Percentiles rank a stretch among this genome's conserved stretches.
phyloP scores from a whole-genome alignment of 306 rosid species.

The Quercus ilex region DNA sequence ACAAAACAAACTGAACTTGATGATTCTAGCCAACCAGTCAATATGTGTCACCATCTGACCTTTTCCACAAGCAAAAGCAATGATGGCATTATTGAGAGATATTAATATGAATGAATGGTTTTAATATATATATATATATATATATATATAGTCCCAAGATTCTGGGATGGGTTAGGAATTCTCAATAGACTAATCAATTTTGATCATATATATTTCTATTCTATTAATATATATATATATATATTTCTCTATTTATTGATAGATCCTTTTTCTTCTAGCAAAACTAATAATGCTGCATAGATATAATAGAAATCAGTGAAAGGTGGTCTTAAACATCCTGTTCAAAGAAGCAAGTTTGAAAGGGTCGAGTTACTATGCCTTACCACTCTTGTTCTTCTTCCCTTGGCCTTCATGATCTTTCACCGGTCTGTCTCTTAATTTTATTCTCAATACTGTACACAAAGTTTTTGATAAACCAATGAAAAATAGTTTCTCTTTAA shows the following conservation, averaged over 20 bases:
- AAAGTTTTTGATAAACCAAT: not conserved
- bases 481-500: not conserved
- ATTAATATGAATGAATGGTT: too few species aligned
- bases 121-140: too few species aligned
- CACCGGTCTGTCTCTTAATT: not conserved
- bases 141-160: too few species aligned
- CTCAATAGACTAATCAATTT: too few species aligned
- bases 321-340: constrained; percentile 38
- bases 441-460: not conserved
- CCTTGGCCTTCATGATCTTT: constrained; percentile 33
- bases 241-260: not conserved
- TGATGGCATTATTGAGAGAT: too few species aligned
- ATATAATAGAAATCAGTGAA: not conserved
- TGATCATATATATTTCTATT: too few species aligned
- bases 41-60: too few species aligned
- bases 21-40: too few species aligned
- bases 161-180: too few species aligned
- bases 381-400: constrained; percentile 44
- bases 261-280: not conserved
- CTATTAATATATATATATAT: too few species aligned
- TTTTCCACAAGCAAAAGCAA: too few species aligned
- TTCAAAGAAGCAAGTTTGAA: constrained; percentile 50
- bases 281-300: not conserved
- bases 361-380: constrained; percentile 41
- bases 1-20: too few species aligned